Evolutionary conservation across 2,329 filamentous ascomycete genomes (phyloP).

Genomic region (Bimuria novae-zelandiae): DNA sequence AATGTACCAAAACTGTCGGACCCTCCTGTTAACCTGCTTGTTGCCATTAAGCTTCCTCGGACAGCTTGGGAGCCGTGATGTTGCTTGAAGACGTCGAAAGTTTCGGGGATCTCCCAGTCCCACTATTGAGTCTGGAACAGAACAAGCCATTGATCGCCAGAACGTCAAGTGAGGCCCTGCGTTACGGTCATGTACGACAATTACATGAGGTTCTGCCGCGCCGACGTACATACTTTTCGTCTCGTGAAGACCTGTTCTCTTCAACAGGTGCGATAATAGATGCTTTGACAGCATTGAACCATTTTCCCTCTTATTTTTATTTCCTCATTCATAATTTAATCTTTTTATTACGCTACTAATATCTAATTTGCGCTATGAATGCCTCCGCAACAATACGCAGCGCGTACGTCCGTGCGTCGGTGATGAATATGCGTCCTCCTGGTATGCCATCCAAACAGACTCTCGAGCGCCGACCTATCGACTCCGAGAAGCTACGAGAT

Average conservation of each 20-base stretch:
- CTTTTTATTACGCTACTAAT: conserved; percentile 4
- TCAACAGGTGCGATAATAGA: not conserved
- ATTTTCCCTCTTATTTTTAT: conserved; percentile 4
- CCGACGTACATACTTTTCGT: not conserved
- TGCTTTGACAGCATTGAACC: conserved; percentile 4
- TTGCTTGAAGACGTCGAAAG: too few species aligned
- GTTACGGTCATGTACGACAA: too few species aligned
- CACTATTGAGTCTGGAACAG: too few species aligned
- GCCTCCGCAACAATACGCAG: conserved; percentile 36
- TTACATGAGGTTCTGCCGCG: not conserved
- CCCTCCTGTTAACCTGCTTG: not conserved
- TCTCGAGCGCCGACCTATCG: conserved; percentile 22
- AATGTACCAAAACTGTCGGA: too few species aligned
- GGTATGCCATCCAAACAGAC: conserved; percentile 8
- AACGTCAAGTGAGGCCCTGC: too few species aligned
- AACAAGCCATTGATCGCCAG: too few species aligned
- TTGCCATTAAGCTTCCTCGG: not conserved
- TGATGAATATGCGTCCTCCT: conserved; percentile 21
- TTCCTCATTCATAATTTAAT: not conserved
- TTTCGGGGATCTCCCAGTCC: too few species aligned
- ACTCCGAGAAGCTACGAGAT: conserved; percentile 21
- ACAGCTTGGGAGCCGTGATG: too few species aligned
- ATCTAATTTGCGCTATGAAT: conserved; percentile 28
- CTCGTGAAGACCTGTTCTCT: not conserved
- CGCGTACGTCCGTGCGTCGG: conserved; percentile 30